phyloP scores from a whole-genome alignment of 2,329 filamentous ascomycete genomes.

The Leptographium lundbergii region DNA sequence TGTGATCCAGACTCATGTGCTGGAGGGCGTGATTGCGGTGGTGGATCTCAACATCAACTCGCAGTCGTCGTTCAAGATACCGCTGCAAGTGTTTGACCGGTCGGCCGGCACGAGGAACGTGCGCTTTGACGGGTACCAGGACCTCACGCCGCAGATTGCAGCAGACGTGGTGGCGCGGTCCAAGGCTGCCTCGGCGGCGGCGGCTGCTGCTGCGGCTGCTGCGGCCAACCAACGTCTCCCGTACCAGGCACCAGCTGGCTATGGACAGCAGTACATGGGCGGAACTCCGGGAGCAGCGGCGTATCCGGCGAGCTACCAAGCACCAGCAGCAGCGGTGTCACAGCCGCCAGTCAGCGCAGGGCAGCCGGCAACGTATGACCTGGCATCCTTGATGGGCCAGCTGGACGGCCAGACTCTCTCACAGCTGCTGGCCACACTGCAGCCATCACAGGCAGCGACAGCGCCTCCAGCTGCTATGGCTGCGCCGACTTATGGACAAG shows the following conservation, averaged over 20 bases:
- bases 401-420: slow-evolving; percentile 22
- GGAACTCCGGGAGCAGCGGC: background rate
- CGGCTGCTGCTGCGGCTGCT: background rate
- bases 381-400: slow-evolving; percentile 15
- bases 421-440: slow-evolving; percentile 21
- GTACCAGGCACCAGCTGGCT: slow-evolving; percentile 4
- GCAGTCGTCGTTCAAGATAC: slow-evolving; percentile 60
- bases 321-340: slow-evolving; percentile 8
- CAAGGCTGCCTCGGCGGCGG: slow-evolving; percentile 28
- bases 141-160: slow-evolving; percentile 65
- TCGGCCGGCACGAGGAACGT: slow-evolving; percentile 61
- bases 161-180: slow-evolving; percentile 69
- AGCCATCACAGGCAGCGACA: slow-evolving; percentile 1
- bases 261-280: slow-evolving; percentile 5
- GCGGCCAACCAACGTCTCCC: background rate
- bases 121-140: slow-evolving; percentile 76
- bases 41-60: slow-evolving; percentile 60
- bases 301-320: background rate
- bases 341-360: slow-evolving; percentile 4
- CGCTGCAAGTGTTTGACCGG: slow-evolving; percentile 76
- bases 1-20: slow-evolving; percentile 72
- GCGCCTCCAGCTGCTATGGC: background rate
- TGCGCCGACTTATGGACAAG: background rate
- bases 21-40: slow-evolving; percentile 81
- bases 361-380: slow-evolving; percentile 6